Evolutionary conservation across 2,329 filamentous ascomycete species (phyloP).

Genomic region (Nigrospora oryzae): DNA sequence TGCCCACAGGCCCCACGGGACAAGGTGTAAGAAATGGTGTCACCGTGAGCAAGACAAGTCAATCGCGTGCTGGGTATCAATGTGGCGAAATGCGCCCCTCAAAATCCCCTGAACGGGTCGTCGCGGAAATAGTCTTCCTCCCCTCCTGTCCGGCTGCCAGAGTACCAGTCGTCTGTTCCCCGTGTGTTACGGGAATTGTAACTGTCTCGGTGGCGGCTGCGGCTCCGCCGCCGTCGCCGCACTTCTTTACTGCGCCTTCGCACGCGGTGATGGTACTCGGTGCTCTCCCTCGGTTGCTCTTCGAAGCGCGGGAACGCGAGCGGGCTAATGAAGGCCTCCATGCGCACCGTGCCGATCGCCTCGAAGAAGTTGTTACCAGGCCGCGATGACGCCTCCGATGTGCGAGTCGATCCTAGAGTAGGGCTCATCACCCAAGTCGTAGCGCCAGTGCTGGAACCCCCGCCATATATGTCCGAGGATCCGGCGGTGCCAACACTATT

Average conservation of each 20-base stretch:
- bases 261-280: slow-evolving; percentile 37
- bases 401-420: slow-evolving; percentile 26
- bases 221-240: slow-evolving; percentile 31
- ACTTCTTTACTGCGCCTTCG: slow-evolving; percentile 48
- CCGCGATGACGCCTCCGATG: slow-evolving; percentile 41
- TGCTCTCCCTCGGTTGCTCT: slow-evolving; percentile 38
- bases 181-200: slow-evolving; percentile 35
- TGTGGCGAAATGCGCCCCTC: slow-evolving; percentile 5
- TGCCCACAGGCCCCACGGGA: too few relatives aligned
- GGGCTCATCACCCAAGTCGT: slow-evolving; percentile 36
- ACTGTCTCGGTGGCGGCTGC: slow-evolving; percentile 45
- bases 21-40: too few relatives aligned
- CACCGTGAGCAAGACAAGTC: too few relatives aligned
- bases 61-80: too few relatives aligned
- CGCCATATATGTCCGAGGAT: slow-evolving; percentile 49
- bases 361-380: slow-evolving; percentile 64
- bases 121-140: slow-evolving; percentile 52
- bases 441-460: slow-evolving; percentile 34
- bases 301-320: slow-evolving; percentile 39
- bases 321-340: slow-evolving; percentile 89
- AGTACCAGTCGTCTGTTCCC: slow-evolving; percentile 38
- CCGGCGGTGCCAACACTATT: slow-evolving; percentile 49
- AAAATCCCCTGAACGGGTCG: slow-evolving; percentile 57
- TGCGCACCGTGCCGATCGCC: slow-evolving; percentile 81
- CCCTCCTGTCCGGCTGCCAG: slow-evolving; percentile 34